Evolutionary conservation across 164 flowering plant species (phyloP).

Genomic region (Cinnamomum chago): DNA sequence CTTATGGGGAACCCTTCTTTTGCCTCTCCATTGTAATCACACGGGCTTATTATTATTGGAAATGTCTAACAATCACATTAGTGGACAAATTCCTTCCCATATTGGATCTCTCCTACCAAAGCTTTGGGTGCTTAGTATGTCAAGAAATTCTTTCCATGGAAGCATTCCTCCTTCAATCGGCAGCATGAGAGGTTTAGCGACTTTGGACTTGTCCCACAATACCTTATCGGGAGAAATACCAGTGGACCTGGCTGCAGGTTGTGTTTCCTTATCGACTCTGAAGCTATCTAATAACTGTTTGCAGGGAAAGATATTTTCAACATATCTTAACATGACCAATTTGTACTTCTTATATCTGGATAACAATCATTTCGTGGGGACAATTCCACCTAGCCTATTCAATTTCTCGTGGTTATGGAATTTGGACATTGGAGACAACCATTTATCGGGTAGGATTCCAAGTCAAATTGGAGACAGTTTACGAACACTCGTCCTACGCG

Average conservation of each 20-base stretch:
- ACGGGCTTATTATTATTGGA: no score
- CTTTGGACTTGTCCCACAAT: conserved; percentile 24
- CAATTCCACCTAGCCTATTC: not conserved
- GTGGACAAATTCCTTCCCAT: not conserved
- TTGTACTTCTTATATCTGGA: not conserved
- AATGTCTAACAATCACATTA: not conserved
- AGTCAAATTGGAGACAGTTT: conserved; percentile 4
- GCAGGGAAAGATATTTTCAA: conserved; percentile 3
- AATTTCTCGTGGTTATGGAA: rapidly evolving
- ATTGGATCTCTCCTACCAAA: conserved; percentile 3
- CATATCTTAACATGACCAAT: not conserved
- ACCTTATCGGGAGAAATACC: conserved; percentile 19
- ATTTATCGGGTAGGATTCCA: conserved; percentile 5
- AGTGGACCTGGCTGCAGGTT: conserved; percentile 1
- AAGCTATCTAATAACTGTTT: conserved; percentile 16
- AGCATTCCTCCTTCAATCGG: conserved; percentile 17
- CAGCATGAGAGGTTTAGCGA: not conserved
- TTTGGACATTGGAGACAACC: conserved; percentile 4
- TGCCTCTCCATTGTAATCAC: not conserved
- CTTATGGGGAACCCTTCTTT: conserved; percentile 1
- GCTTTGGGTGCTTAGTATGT: not conserved
- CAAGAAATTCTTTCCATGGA: conserved; percentile 9
- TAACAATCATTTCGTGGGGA: conserved; percentile 4
- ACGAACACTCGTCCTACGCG: not conserved
- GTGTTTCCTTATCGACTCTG: not conserved